These are phyloP conservation scores for Sporisorium graminicola DNA, from an alignment of 1,284 basidiomycete genomes.

Conservation along the genomic window DNA sequence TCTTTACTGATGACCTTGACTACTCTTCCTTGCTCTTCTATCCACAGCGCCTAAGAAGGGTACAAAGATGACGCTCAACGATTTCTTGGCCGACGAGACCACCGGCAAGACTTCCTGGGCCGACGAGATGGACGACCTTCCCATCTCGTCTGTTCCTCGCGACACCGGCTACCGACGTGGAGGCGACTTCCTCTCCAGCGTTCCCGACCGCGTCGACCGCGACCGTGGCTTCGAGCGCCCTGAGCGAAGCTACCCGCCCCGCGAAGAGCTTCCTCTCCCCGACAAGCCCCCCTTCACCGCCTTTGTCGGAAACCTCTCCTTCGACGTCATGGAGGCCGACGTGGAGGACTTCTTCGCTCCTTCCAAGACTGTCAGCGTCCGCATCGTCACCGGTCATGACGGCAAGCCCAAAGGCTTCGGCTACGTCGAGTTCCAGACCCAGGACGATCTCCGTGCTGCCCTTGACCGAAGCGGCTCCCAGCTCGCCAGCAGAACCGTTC, in stretches of 20 bases:
- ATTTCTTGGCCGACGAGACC: constrained; percentile 66
- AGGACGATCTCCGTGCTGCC: constrained; percentile 86
- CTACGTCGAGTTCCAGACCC: constrained; percentile 90
- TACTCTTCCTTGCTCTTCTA: no score
- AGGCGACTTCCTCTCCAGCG: constrained; percentile 54
- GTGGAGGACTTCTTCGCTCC: constrained; percentile 78
- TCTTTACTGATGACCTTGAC: not conserved
- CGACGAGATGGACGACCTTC: constrained; percentile 68
- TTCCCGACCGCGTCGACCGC: constrained; percentile 60
- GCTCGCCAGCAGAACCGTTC: constrained; percentile 83
- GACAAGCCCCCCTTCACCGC: constrained; percentile 94
- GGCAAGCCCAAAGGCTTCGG: constrained; percentile 98
- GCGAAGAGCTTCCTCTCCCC: constrained; percentile 94
- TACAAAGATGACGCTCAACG: constrained; percentile 64
- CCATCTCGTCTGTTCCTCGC: constrained; percentile 57
- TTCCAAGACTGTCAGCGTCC: constrained; percentile 78
- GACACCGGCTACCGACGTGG: constrained; percentile 48
- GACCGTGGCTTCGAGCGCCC: constrained; percentile 57
- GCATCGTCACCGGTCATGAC: constrained; percentile 87
- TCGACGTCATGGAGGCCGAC: constrained; percentile 88
- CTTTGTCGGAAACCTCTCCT: constrained; percentile 94
- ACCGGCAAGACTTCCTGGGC: constrained; percentile 68
- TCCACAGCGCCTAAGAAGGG: constrained; percentile 64
- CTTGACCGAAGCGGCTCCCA: constrained; percentile 63
- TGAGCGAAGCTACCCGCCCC: constrained; percentile 69